Percentiles rank a stretch among this genome's conserved stretches.
These are phyloP conservation scores for Blastobotrys ciferrii DNA, from an alignment of 1,139 yeast genomes.

Conservation along the genomic window DNA sequence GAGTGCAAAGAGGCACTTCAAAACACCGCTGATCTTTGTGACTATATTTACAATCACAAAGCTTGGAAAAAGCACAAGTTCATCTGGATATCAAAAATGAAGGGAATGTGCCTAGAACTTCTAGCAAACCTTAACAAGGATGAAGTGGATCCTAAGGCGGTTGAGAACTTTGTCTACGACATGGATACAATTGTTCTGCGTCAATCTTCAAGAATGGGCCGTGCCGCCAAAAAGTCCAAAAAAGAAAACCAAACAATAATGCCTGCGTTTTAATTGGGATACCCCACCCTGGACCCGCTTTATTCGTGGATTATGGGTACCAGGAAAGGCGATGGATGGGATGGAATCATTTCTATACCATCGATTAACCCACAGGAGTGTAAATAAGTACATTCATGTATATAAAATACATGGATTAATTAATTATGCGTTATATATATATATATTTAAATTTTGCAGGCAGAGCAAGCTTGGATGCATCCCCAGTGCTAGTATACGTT, in stretches of 20 bases:
- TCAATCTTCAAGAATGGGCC: slow-evolving; percentile 4
- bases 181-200: slow-evolving; percentile 16
- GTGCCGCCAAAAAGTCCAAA: slow-evolving; percentile 5
- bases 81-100: slow-evolving; percentile 17
- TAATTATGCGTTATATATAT: too few relatives aligned
- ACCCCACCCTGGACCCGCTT: too few relatives aligned
- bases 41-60: slow-evolving; percentile 16
- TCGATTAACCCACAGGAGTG: too few relatives aligned
- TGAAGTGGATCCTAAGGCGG: slow-evolving; percentile 6
- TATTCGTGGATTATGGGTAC: too few relatives aligned
- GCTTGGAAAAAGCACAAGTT: slow-evolving; percentile 19
- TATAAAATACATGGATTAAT: too few relatives aligned
- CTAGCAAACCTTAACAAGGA: slow-evolving; percentile 7
- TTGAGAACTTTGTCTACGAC: slow-evolving; percentile 19
- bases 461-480: too few relatives aligned
- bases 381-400: too few relatives aligned
- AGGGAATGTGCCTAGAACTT: slow-evolving; percentile 12
- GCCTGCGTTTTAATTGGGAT: slow-evolving; percentile 5
- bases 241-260: slow-evolving; percentile 1
- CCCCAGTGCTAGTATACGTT: too few relatives aligned
- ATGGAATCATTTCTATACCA: too few relatives aligned
- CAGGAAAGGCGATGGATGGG: too few relatives aligned
- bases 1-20: slow-evolving; percentile 12
- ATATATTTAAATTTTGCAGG: too few relatives aligned
- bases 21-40: slow-evolving; percentile 14